Evolutionary conservation across 108 stramenopile species (phyloP).

Genomic region (Pseudonitzschia pungens): DNA sequence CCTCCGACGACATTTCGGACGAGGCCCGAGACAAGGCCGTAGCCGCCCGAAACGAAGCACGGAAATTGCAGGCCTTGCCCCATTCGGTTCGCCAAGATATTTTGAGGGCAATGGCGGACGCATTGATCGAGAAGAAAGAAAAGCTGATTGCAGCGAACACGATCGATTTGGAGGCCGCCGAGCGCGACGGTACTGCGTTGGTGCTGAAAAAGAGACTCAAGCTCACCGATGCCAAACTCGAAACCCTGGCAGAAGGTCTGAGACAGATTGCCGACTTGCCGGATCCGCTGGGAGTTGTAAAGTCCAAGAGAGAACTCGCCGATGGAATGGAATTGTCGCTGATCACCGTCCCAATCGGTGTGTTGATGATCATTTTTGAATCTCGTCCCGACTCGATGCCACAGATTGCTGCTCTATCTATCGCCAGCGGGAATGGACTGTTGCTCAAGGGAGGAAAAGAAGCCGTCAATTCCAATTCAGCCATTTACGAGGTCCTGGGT

Average conservation of each 20-base stretch:
- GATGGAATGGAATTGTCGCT: constrained; percentile 89
- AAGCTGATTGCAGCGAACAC: constrained; percentile 82
- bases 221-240: constrained; percentile 86
- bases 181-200: constrained; percentile 60
- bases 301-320: constrained; percentile 83
- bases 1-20: constrained; percentile 44
- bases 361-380: constrained; percentile 98
- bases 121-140: constrained; percentile 59
- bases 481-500: constrained; percentile 86
- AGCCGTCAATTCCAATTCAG: constrained; percentile 87
- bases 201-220: constrained; percentile 83
- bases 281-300: constrained; percentile 83
- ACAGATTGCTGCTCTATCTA: constrained; percentile 96
- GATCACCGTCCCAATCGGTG: constrained; percentile 95
- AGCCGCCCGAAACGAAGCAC: constrained; percentile 71
- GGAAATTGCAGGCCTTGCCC: constrained; percentile 77
- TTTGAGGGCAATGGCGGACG: constrained; percentile 79
- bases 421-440: constrained; percentile 95
- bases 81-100: constrained; percentile 72
- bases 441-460: constrained; percentile 98
- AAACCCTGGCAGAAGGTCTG: constrained; percentile 86
- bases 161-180: constrained; percentile 84
- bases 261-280: constrained; percentile 68
- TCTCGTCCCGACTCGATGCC: constrained; percentile 97
- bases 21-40: constrained; percentile 65